Conservation (phyloP, 2,329 filamentous ascomycete species). For the Hypoxylon sp. region DNA sequence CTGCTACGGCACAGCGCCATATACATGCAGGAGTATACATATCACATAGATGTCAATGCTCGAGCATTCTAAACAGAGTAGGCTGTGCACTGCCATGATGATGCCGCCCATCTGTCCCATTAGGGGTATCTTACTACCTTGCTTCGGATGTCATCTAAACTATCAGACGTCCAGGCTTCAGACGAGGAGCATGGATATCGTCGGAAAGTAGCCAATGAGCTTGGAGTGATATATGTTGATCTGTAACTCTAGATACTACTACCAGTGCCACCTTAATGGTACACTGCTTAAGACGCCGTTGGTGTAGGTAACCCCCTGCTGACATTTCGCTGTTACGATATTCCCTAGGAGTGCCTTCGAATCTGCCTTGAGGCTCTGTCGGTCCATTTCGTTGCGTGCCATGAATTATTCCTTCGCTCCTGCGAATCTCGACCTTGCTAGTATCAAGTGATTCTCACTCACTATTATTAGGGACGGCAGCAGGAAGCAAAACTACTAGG, state of each 20-base stretch:
- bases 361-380: constrained; percentile 25
- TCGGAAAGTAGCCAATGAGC: neutral
- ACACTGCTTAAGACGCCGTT: neutral
- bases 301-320: neutral
- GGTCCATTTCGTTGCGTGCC: constrained; percentile 9
- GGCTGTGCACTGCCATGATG: constrained; percentile 25
- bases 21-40: constrained; percentile 11
- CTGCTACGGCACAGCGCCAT: constrained; percentile 13
- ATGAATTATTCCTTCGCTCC: no score
- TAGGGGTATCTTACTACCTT: neutral
- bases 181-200: constrained; percentile 2
- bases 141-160: constrained; percentile 18
- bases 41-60: neutral
- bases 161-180: constrained; percentile 2
- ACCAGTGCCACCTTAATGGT: constrained; percentile 4
- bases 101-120: constrained; percentile 5
- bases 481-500: no score
- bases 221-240: neutral
- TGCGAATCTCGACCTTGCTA: neutral
- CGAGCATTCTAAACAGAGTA: constrained; percentile 9
- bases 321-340: neutral
- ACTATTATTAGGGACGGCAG: neutral
- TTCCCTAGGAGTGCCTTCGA: constrained; percentile 13
- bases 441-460: neutral
- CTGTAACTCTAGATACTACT: neutral